Evolutionary conservation across 306 rosid species (phyloP), one percentile per base, ranked within the genome.

Genomic region (Boehmeria nivea): DNA sequence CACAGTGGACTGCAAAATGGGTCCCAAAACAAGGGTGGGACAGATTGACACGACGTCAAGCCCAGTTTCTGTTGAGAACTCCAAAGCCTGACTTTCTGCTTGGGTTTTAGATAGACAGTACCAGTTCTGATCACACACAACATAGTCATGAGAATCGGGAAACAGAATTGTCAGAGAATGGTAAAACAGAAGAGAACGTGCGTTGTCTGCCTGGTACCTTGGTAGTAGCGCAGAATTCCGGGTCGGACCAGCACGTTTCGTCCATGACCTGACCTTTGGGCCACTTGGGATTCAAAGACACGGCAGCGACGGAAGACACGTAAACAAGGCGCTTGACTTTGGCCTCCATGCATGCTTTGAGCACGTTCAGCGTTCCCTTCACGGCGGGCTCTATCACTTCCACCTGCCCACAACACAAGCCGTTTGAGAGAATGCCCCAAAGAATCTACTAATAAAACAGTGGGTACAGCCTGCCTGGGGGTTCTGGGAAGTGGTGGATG

Each of bases 31-130:
- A 26, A 70, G 20, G 31, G 73, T 22, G 18, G 94, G 94, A 61
- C 88, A 86, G 18, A 86, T 60, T 24, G 72, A 59, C 22, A 86
- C 90, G 23, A 81, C 42, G 21, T 39, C 39, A 25, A 83, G 81
- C 28, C 94, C 88, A 2, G 56, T 74, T 64, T 39, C 68, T 50
- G 47, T 72, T 3, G 77, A 87, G 64, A 81, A 86, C 49, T 79
- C 78, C 34, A 65, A 17, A 12, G 88, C 90, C 62, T 77, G 81
- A 63, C 65, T 63, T 63, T 89, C 95, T 43, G 97, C 94, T 70
- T 73, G 72, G 25, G 90, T 86, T 80, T 89, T 89, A 27, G 95
- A 68, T 43, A 64, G 77, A 40, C 48, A 74, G 53, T 90, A 90
- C 95, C 95, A 90, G 63, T 81, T 78, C 94, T 90, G 82, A 52